Percentiles rank a stretch among this genome's conserved stretches.
Conservation (phyloP, 2,329 filamentous ascomycete genomes). For the Scytalidium sp. region DNA sequence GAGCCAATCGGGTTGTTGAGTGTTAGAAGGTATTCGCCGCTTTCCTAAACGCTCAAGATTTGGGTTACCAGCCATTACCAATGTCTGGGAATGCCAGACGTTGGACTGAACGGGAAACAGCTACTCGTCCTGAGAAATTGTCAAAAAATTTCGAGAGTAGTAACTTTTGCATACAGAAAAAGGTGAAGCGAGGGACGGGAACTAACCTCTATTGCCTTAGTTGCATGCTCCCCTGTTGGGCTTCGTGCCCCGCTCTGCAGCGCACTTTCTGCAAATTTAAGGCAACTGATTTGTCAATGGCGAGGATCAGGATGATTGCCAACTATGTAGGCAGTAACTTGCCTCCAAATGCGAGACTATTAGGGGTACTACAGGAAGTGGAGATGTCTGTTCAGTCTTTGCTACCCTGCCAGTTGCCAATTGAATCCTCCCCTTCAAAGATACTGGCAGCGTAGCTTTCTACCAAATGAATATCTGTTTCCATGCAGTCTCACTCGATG, state of each 20-base stretch:
- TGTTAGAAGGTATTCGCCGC: slow-evolving; percentile 17
- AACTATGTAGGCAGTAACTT: too few species aligned
- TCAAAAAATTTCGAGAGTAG: slow-evolving; percentile 1
- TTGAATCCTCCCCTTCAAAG: too few species aligned
- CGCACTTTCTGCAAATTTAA: too few species aligned
- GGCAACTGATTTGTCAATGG: too few species aligned
- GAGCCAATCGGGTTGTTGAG: slow-evolving; percentile 28
- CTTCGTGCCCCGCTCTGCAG: neutral
- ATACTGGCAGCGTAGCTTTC: too few species aligned
- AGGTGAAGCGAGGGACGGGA: neutral
- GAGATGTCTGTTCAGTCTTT: too few species aligned
- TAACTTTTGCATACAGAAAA: neutral
- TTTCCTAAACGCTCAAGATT: slow-evolving; percentile 29
- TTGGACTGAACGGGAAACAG: neutral
- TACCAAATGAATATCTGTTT: too few species aligned
- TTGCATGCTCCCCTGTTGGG: neutral
- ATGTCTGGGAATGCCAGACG: neutral
- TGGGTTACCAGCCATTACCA: slow-evolving; percentile 15
- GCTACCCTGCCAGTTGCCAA: too few species aligned
- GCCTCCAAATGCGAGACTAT: too few species aligned
- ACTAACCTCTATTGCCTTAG: neutral
- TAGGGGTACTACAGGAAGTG: too few species aligned
- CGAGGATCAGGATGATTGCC: too few species aligned
- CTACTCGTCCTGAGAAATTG: neutral
- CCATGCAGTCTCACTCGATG: too few species aligned